A percentile compares a stretch with the other conserved stretches of the same genome.
phyloP scores from a whole-genome alignment of 2,329 filamentous ascomycete species.

The Akanthomyces uredinophilus region DNA sequence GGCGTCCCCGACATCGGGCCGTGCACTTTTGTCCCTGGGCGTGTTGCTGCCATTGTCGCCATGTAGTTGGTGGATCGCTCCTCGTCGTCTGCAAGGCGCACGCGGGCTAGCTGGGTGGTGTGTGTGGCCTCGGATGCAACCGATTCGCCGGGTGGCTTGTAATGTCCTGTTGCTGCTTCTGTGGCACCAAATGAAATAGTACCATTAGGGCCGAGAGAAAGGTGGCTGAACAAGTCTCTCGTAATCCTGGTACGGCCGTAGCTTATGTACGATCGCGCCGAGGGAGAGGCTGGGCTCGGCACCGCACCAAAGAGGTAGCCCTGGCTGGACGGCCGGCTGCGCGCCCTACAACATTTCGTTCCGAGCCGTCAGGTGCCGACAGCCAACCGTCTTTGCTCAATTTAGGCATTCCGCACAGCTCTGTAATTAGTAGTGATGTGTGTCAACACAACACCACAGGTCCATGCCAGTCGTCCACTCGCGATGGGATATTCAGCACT shows the following conservation, averaged over 20 bases:
- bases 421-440: neutral
- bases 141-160: constrained; percentile 5
- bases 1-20: constrained; percentile 5
- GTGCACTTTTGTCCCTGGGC: neutral
- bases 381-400: neutral
- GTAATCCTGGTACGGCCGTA: neutral
- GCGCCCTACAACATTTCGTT: neutral
- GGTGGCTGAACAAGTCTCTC: neutral
- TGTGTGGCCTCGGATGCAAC: constrained; percentile 2
- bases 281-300: neutral
- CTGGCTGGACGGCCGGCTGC: neutral
- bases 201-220: neutral
- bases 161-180: too few relatives aligned
- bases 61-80: neutral
- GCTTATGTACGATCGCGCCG: constrained; percentile 1
- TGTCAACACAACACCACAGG: neutral
- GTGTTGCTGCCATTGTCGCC: neutral
- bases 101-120: neutral
- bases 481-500: neutral
- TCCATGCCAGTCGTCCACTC: neutral
- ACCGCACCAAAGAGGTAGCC: neutral
- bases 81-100: constrained; percentile 6
- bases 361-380: neutral
- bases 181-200: neutral
- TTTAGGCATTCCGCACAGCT: neutral